phyloP scores from a whole-genome alignment of 1,139 yeast genomes.

The Arxiozyma slooffiae region DNA sequence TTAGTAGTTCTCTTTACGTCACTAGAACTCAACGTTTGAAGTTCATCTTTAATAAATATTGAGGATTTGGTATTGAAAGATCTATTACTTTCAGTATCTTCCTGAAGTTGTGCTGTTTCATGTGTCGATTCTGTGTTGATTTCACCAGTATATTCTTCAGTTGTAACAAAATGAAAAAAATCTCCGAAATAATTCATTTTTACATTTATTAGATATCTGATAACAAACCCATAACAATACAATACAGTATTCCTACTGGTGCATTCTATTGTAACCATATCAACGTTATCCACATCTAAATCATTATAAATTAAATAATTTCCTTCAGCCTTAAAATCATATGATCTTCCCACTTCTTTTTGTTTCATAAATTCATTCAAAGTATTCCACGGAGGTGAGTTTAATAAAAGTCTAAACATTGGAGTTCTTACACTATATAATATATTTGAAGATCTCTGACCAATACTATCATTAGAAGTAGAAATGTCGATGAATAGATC shows the following conservation, averaged over 20 bases:
- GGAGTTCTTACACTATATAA: conserved; percentile 50
- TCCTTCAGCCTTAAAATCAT: conserved; percentile 53
- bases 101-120: conserved; percentile 3
- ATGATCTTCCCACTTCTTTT: conserved; percentile 56
- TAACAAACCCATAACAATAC: conserved; percentile 67
- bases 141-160: conserved; percentile 52
- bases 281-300: conserved; percentile 56
- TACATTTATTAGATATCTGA: conserved; percentile 65
- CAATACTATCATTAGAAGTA: conserved; percentile 56
- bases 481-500: conserved; percentile 39
- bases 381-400: conserved; percentile 91
- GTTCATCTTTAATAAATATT: not conserved
- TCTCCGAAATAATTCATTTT: conserved; percentile 90
- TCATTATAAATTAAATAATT: conserved; percentile 52
- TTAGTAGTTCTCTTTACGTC: conserved; percentile 46
- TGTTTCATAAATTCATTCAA: conserved; percentile 56
- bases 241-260: conserved; percentile 58
- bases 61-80: not conserved
- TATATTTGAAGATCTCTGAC: conserved; percentile 47
- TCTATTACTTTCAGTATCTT: not conserved
- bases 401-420: conserved; percentile 49
- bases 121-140: conserved; percentile 10
- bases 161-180: conserved; percentile 67
- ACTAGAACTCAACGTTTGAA: conserved; percentile 9
- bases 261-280: conserved; percentile 55